These are phyloP conservation scores for Coniochaeta sp. DNA, from an alignment of 2,329 filamentous ascomycete species.

Conservation along the genomic window DNA sequence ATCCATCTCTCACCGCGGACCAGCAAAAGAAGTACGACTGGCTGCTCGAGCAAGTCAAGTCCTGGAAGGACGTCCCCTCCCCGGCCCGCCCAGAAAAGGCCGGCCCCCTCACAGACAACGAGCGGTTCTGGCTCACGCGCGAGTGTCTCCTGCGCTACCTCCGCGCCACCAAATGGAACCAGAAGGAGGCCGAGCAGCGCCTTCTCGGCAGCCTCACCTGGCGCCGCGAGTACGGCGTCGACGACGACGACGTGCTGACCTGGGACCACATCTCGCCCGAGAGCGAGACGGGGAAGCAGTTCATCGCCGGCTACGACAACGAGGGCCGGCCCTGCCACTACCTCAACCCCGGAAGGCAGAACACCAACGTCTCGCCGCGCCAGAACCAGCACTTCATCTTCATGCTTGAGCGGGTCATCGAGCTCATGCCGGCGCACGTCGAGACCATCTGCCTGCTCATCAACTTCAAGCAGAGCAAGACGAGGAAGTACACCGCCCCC, in stretches of 20 bases:
- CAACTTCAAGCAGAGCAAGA: constrained; percentile 79
- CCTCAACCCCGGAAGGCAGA: constrained; percentile 82
- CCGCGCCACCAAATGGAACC: constrained; percentile 85
- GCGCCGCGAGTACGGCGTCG: constrained; percentile 84
- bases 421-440: constrained; percentile 79
- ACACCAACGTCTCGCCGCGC: constrained; percentile 77
- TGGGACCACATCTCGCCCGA: constrained; percentile 86
- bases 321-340: constrained; percentile 84
- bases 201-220: constrained; percentile 75
- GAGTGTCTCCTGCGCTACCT: constrained; percentile 93
- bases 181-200: constrained; percentile 69
- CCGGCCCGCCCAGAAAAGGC: constrained; percentile 47
- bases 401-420: constrained; percentile 87
- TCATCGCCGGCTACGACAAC: constrained; percentile 82
- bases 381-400: constrained; percentile 93
- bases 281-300: constrained; percentile 94
- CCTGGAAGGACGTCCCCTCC: constrained; percentile 64
- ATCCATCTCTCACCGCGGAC: constrained; percentile 60
- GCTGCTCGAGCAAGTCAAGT: constrained; percentile 62
- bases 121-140: constrained; percentile 83
- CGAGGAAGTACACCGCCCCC: constrained; percentile 65
- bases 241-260: constrained; percentile 61
- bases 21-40: constrained; percentile 76
- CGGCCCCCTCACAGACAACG: constrained; percentile 66
- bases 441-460: constrained; percentile 84